Evolutionary conservation across 2,329 filamentous ascomycete species (phyloP).

Genomic region (Colletotrichum sp.): DNA sequence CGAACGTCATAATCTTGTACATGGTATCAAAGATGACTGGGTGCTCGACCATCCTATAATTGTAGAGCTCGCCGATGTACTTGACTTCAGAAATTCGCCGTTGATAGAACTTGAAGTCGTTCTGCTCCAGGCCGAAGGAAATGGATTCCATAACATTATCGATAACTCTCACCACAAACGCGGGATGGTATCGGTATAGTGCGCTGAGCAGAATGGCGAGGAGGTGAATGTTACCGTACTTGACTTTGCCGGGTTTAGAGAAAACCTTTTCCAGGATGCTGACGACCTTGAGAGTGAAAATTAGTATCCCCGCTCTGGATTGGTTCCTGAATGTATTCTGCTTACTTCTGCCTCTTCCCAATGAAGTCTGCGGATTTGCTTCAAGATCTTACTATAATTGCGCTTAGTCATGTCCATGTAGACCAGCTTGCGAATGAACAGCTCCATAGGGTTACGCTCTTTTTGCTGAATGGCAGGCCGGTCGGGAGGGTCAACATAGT

Average conservation of each 20-base stretch:
- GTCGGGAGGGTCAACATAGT: slow-evolving; percentile 96
- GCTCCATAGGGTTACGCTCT: slow-evolving; percentile 89
- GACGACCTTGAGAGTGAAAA: slow-evolving; percentile 57
- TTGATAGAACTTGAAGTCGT: slow-evolving; percentile 98
- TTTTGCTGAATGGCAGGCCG: slow-evolving; percentile 95
- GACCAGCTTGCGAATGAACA: slow-evolving; percentile 90
- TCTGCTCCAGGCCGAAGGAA: slow-evolving; percentile 86
- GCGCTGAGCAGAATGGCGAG: slow-evolving; percentile 89
- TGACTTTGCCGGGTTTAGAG: slow-evolving; percentile 95
- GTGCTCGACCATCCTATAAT: slow-evolving; percentile 96
- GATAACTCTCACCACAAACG: slow-evolving; percentile 89
- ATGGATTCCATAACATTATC: slow-evolving; percentile 92
- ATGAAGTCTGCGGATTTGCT: slow-evolving; percentile 92
- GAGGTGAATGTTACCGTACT: slow-evolving; percentile 95
- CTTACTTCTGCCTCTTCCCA: slow-evolving; percentile 90
- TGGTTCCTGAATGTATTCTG: neutral
- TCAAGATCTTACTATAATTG: slow-evolving; percentile 91
- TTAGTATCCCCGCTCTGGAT: neutral
- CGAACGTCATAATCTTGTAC: slow-evolving; percentile 94
- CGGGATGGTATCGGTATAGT: slow-evolving; percentile 88
- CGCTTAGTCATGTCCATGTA: slow-evolving; percentile 95
- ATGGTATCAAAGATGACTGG: slow-evolving; percentile 93
- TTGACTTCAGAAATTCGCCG: slow-evolving; percentile 94
- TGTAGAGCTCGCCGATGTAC: slow-evolving; percentile 95
- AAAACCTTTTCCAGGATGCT: slow-evolving; percentile 87